Percentiles rank a stretch among this genome's conserved stretches.
These are phyloP conservation scores for Escallonia rubra DNA, from an alignment of 129 eudicot genomes.

Conservation along the genomic window DNA sequence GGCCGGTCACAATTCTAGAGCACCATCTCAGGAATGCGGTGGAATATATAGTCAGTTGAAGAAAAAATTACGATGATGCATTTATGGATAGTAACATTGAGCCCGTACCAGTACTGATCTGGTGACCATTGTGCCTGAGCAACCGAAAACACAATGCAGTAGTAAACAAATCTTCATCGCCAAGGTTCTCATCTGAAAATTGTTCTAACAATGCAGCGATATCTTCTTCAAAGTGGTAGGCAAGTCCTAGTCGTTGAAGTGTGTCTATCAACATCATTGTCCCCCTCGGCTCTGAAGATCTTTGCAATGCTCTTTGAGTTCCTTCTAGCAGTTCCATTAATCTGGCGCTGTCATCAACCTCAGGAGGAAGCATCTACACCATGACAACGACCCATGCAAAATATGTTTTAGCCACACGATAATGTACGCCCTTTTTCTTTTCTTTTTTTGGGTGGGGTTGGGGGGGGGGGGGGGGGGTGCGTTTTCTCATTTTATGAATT, in stretches of 20 bases:
- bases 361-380: conserved; percentile 14
- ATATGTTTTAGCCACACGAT: too few species aligned
- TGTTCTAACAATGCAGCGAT: conserved; percentile 14
- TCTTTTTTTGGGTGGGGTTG: too few species aligned
- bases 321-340: conserved; percentile 17
- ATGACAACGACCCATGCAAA: too few species aligned
- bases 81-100: background rate
- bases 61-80: too few species aligned
- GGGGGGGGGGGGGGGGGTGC: too few species aligned
- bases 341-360: conserved; percentile 20
- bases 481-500: too few species aligned
- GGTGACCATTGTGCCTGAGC: conserved; percentile 41
- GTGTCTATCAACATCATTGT: conserved; percentile 32
- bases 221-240: conserved; percentile 38
- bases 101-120: conserved; percentile 25
- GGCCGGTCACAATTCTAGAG: too few species aligned
- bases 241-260: conserved; percentile 51
- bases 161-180: conserved; percentile 28
- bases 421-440: too few species aligned
- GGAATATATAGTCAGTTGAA: too few species aligned
- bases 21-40: too few species aligned
- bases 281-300: conserved; percentile 17
- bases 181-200: conserved; percentile 3
- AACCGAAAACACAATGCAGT: conserved; percentile 44
- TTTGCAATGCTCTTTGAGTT: conserved; percentile 16